Percentiles rank a stretch among this genome's conserved stretches.
Conservation (phyloP, 345 rosid genomes). For the Syzygium oleosum region DNA sequence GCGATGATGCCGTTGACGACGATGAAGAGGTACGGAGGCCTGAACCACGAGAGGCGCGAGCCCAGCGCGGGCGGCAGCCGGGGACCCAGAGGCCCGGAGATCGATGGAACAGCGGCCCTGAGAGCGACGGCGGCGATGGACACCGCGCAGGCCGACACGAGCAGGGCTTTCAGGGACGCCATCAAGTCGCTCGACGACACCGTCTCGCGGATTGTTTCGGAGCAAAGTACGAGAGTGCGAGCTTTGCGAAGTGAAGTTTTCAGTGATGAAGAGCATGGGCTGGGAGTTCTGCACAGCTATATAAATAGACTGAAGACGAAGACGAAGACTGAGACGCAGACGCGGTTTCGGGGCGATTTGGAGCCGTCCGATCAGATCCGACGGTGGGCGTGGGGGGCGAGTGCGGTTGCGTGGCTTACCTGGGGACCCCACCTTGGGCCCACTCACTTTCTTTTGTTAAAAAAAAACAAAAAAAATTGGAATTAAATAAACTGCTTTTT, state of each 20-base stretch:
- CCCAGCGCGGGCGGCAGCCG: constrained; percentile 28
- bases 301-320: neutral
- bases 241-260: neutral
- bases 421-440: neutral
- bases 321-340: neutral
- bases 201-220: neutral
- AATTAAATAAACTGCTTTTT: neutral
- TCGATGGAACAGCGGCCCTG: constrained; percentile 25
- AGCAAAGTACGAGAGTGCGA: neutral
- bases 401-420: neutral
- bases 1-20: constrained; percentile 47
- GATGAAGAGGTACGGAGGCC: constrained; percentile 51
- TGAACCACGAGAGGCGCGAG: constrained; percentile 41
- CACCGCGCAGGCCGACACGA: constrained; percentile 28
- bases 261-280: neutral
- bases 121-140: constrained; percentile 17
- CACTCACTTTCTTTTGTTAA: neutral
- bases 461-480: neutral
- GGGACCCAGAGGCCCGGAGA: constrained; percentile 18
- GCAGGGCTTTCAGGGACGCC: constrained; percentile 11
- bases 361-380: neutral
- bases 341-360: neutral
- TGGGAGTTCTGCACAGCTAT: neutral
- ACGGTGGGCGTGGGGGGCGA: neutral
- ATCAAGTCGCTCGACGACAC: neutral